Percentiles rank a stretch among this genome's conserved stretches.
phyloP scores from a whole-genome alignment of 2,329 filamentous ascomycete species.

The Cytospora paraplurivora region DNA sequence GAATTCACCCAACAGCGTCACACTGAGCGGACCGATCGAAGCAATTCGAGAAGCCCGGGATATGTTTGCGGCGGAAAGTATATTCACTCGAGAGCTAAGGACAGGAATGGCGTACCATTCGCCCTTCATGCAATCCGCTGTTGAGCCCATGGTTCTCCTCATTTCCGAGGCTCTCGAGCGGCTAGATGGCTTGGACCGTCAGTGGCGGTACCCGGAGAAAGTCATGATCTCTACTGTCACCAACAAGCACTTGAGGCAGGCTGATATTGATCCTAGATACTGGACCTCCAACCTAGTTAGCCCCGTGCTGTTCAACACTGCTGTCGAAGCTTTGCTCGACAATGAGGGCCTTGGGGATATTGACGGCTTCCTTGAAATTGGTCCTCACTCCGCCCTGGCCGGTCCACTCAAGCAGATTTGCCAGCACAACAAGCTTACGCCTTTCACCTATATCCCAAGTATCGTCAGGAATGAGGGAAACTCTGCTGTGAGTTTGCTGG shows the following conservation, averaged over 20 bases:
- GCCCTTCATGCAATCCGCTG: background rate
- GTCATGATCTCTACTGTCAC: background rate
- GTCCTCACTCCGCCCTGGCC: background rate
- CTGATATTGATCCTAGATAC: background rate
- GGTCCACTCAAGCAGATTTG: background rate
- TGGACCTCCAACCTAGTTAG: background rate
- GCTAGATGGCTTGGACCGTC: background rate
- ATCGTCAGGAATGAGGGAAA: background rate
- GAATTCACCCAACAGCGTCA: slow-evolving; percentile 22
- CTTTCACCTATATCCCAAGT: background rate
- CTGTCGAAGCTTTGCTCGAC: background rate
- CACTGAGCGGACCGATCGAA: slow-evolving; percentile 19
- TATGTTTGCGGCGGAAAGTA: background rate
- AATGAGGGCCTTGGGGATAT: background rate
- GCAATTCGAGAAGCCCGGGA: background rate
- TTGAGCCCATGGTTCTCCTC: background rate
- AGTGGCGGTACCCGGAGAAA: background rate
- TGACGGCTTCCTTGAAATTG: background rate
- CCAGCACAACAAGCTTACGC: background rate
- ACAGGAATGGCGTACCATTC: background rate
- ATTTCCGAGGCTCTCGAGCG: background rate
- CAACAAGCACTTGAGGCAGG: background rate
- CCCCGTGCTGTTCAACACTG: background rate
- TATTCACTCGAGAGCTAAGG: background rate
- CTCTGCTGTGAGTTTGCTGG: background rate